Evolutionary conservation across 2,329 filamentous ascomycete genomes (phyloP).

Genomic region (Magnaporthiopsis incrustans): DNA sequence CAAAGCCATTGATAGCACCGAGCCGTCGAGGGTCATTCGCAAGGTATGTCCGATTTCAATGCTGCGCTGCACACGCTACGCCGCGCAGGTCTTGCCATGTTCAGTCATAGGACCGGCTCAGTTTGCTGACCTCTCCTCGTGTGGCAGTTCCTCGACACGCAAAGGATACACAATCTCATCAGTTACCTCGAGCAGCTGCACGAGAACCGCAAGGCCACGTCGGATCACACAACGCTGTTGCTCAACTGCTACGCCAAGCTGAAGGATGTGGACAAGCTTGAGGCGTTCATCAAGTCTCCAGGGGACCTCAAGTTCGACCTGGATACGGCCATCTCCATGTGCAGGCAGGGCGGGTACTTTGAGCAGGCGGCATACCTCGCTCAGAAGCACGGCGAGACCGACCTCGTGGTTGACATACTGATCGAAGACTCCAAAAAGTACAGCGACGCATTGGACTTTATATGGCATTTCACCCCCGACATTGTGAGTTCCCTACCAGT

Average conservation of each 20-base stretch:
- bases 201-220: slow-evolving; percentile 84
- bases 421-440: slow-evolving; percentile 95
- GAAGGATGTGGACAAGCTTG: slow-evolving; percentile 93
- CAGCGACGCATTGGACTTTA: slow-evolving; percentile 79
- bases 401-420: slow-evolving; percentile 88
- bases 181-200: slow-evolving; percentile 95
- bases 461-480: slow-evolving; percentile 77
- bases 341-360: slow-evolving; percentile 90
- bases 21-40: slow-evolving; percentile 91
- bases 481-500: slow-evolving; percentile 42
- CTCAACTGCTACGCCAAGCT: slow-evolving; percentile 97
- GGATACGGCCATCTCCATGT: slow-evolving; percentile 96
- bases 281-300: slow-evolving; percentile 93
- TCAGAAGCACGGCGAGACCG: slow-evolving; percentile 86
- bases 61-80: too few relatives aligned
- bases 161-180: slow-evolving; percentile 94
- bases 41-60: slow-evolving; percentile 46
- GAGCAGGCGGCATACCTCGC: slow-evolving; percentile 95
- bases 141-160: slow-evolving; percentile 69
- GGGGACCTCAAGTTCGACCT: slow-evolving; percentile 93
- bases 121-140: too few relatives aligned
- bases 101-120: too few relatives aligned
- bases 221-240: slow-evolving; percentile 89
- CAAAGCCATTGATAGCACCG: slow-evolving; percentile 89
- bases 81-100: not conserved